Evolutionary conservation across 495 filamentous ascomycete genomes (phyloP), one percentile per base, ranked within the genome.

Genomic region (Lasiosphaeria miniovina): DNA sequence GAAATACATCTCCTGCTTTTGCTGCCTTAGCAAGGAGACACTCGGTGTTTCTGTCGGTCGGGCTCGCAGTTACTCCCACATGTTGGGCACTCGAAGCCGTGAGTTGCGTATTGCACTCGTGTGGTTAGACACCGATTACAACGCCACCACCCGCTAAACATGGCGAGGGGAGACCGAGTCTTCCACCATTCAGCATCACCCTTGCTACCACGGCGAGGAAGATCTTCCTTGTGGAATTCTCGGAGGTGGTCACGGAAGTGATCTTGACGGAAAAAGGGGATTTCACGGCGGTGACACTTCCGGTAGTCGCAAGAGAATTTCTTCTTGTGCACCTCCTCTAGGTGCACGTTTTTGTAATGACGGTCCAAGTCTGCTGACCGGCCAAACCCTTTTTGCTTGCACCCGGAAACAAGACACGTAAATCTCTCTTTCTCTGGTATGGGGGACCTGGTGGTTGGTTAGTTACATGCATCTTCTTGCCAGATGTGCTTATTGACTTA

Each of bases 191-290:
- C 50, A 2, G n/a, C n/a, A 31, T 68, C 65, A 8, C 36, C 59
- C 54, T 46, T 58, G 24, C 36, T 60, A n/a, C 61, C 59, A 1
- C 74, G 68, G 31, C 70, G 73, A 61, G 64, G 46, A 14, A 83
- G 62, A 58, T 83, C 80, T 62, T 84, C 81, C 31, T 65, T 70
- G 68, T 84, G 81, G 52, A 59, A 78, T 10, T 77, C 73, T 10
- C 79, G 69, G 8, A 79, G 70, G 61, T 84, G 81, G 43, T 82
- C 79, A 14, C 80, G 69, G 51, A 70, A 78, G 58, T 80, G 78
- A 50, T 81, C 78, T 14, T 69, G 69, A 1, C 78, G 69, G 52
- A 62, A 66, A 65, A 79, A 80, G 10, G 76, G 71, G 1, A 63
- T 41, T 10, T 64, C 58, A 38, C 70, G 67, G 3, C 78, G 74